These are phyloP conservation scores for Phytophthora citrophthora DNA, from an alignment of 352 stramenopile species.

Conservation along the genomic window DNA sequence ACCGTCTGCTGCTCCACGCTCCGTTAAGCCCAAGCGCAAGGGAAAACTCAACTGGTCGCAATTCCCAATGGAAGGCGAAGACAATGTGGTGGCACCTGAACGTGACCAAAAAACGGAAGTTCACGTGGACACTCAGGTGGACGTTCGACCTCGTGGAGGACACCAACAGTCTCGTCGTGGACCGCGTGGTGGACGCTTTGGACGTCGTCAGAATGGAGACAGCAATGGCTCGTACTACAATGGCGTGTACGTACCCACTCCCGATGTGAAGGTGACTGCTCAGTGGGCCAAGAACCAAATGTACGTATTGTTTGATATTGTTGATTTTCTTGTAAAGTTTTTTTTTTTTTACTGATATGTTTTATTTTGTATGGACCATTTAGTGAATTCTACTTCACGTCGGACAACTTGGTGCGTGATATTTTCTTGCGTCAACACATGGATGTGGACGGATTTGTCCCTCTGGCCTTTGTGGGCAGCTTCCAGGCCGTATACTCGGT, in stretches of 20 bases:
- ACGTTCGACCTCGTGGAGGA: slow-evolving; percentile 15
- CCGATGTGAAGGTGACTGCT: slow-evolving; percentile 69
- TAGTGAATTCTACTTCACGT: slow-evolving; percentile 90
- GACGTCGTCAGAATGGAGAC: slow-evolving; percentile 53
- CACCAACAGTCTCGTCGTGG: slow-evolving; percentile 38
- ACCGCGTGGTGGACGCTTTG: slow-evolving; percentile 36
- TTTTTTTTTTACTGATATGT: slow-evolving; percentile 1
- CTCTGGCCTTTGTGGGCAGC: slow-evolving; percentile 88
- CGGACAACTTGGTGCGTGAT: slow-evolving; percentile 84
- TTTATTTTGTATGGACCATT: slow-evolving; percentile 1
- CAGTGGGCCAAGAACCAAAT: slow-evolving; percentile 88
- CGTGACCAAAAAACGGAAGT: not conserved
- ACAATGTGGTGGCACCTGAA: slow-evolving; percentile 15
- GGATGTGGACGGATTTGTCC: slow-evolving; percentile 89
- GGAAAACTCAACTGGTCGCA: slow-evolving; percentile 82
- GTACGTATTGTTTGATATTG: slow-evolving; percentile 45
- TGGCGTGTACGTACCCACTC: slow-evolving; percentile 80
- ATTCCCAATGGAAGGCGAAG: slow-evolving; percentile 58
- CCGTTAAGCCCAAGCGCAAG: slow-evolving; percentile 53
- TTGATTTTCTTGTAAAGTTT: not conserved
- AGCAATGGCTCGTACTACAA: slow-evolving; percentile 76
- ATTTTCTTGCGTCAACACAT: slow-evolving; percentile 89
- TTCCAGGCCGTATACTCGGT: slow-evolving; percentile 89
- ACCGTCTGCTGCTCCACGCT: slow-evolving; percentile 1
- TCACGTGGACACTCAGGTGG: slow-evolving; percentile 3